These are phyloP conservation scores for Friedmanniomyces simplex DNA, from an alignment of 495 filamentous ascomycete genomes.

Conservation along the genomic window DNA sequence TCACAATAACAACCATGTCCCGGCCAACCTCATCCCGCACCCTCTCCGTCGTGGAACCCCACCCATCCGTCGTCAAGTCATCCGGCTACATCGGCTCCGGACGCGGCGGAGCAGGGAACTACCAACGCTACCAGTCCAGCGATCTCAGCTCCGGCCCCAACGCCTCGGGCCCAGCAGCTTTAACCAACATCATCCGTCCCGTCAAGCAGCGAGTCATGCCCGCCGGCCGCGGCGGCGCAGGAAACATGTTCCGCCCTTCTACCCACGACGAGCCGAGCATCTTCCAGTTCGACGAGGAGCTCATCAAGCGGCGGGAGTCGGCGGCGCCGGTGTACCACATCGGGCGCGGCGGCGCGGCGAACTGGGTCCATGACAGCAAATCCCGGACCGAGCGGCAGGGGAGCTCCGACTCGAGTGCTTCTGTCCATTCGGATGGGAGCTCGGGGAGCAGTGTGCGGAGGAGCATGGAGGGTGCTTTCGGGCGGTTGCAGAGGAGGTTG, in stretches of 20 bases:
- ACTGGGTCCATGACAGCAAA: conserved; percentile 44
- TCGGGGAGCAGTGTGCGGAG: conserved; percentile 2
- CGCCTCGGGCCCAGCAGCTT: conserved; percentile 46
- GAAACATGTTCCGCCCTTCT: conserved; percentile 61
- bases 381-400: not conserved
- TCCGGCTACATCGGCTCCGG: conserved; percentile 55
- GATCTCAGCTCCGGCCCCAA: conserved; percentile 44
- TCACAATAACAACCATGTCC: conserved; percentile 13
- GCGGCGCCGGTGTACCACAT: conserved; percentile 62
- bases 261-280: conserved; percentile 52
- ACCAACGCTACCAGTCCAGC: conserved; percentile 57
- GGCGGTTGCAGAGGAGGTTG: conserved; percentile 12
- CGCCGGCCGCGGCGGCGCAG: conserved; percentile 75
- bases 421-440: conserved; percentile 9
- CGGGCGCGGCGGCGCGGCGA: conserved; percentile 83
- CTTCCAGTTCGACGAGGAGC: conserved; percentile 89
- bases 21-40: not conserved
- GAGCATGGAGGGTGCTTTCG: conserved; percentile 16
- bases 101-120: conserved; percentile 81
- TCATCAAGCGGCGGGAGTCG: conserved; percentile 53
- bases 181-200: conserved; percentile 28
- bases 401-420: conserved; percentile 1
- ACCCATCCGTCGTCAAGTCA: conserved; percentile 57
- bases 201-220: conserved; percentile 6
- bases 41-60: conserved; percentile 70